phyloP scores from a whole-genome alignment of 108 stramenopile genomes.

The Craspedostauros australis region DNA sequence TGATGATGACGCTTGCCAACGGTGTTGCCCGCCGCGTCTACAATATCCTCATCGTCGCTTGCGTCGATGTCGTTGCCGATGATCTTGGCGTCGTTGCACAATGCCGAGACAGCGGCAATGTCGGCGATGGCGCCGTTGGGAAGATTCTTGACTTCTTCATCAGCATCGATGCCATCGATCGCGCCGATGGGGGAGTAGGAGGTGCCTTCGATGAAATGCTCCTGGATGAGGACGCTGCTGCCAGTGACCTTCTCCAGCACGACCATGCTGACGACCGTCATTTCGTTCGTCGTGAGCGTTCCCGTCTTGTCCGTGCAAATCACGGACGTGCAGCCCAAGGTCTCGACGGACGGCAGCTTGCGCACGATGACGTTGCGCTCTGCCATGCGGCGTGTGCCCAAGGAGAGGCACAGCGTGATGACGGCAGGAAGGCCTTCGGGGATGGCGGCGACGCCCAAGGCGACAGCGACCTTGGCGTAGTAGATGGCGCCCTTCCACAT shows the following conservation, averaged over 20 bases:
- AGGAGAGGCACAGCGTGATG: constrained; percentile 92
- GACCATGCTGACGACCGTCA: constrained; percentile 91
- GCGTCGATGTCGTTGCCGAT: constrained; percentile 43
- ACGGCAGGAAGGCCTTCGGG: constrained; percentile 98
- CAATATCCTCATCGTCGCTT: constrained; percentile 16
- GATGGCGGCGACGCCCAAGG: constrained; percentile 97
- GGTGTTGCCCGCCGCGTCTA: constrained; percentile 3
- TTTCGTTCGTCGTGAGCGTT: constrained; percentile 96
- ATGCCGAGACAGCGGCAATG: constrained; percentile 60
- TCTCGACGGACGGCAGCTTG: constrained; percentile 93
- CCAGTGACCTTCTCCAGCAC: constrained; percentile 35
- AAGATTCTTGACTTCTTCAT: constrained; percentile 32
- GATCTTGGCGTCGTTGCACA: constrained; percentile 84
- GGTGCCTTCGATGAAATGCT: constrained; percentile 61
- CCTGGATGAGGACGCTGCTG: constrained; percentile 24
- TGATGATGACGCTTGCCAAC: background rate
- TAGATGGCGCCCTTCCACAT: constrained; percentile 87
- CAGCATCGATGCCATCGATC: constrained; percentile 47
- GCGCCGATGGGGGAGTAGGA: constrained; percentile 74
- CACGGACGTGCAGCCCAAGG: constrained; percentile 91
- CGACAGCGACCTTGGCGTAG: constrained; percentile 96
- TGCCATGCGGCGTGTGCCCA: constrained; percentile 91
- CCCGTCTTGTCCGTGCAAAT: constrained; percentile 99
- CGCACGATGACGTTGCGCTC: constrained; percentile 83
- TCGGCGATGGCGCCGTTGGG: constrained; percentile 53